phyloP scores from a whole-genome alignment of 1,139 yeast species.

The Kodamaea plutei region DNA sequence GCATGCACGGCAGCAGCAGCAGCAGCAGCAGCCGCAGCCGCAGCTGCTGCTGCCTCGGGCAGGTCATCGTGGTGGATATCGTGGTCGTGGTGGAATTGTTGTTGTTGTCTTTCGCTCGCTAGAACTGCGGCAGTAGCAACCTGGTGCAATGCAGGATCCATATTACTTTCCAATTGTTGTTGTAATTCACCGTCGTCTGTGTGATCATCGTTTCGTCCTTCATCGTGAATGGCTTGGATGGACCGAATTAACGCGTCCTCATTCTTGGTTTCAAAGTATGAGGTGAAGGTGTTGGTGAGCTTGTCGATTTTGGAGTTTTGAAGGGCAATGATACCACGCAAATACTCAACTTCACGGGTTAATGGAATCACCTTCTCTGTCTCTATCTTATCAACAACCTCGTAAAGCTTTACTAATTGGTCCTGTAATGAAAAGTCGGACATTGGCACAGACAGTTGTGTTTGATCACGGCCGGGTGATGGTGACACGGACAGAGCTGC shows the following conservation, averaged over 20 bases:
- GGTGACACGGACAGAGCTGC: slow-evolving; percentile 1
- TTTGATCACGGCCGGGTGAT: neutral
- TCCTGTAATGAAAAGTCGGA: slow-evolving; percentile 6
- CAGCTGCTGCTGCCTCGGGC: slow-evolving; percentile 8
- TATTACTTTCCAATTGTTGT: slow-evolving; percentile 26
- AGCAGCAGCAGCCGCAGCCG: slow-evolving; percentile 10
- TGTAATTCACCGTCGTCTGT: slow-evolving; percentile 13
- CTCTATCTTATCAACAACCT: slow-evolving; percentile 14
- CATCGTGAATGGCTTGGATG: slow-evolving; percentile 27
- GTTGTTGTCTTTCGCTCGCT: slow-evolving; percentile 15
- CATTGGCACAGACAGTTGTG: slow-evolving; percentile 3
- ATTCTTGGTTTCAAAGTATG: slow-evolving; percentile 33
- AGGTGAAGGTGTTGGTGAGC: slow-evolving; percentile 30
- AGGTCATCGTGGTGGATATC: slow-evolving; percentile 7
- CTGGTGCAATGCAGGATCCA: slow-evolving; percentile 39
- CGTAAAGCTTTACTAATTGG: slow-evolving; percentile 14
- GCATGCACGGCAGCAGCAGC: slow-evolving; percentile 7
- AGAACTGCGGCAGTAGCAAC: slow-evolving; percentile 36
- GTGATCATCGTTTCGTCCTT: slow-evolving; percentile 14
- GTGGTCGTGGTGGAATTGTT: slow-evolving; percentile 9
- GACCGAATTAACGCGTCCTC: slow-evolving; percentile 26
- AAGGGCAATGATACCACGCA: slow-evolving; percentile 36
- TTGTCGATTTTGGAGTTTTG: slow-evolving; percentile 40
- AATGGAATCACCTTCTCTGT: slow-evolving; percentile 23
- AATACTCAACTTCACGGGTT: slow-evolving; percentile 31